A percentile compares a stretch with the other conserved stretches of the same genome.
These are phyloP conservation scores for Diospyros lotus DNA, from an alignment of 148 eudicot genomes.

Conservation along the genomic window DNA sequence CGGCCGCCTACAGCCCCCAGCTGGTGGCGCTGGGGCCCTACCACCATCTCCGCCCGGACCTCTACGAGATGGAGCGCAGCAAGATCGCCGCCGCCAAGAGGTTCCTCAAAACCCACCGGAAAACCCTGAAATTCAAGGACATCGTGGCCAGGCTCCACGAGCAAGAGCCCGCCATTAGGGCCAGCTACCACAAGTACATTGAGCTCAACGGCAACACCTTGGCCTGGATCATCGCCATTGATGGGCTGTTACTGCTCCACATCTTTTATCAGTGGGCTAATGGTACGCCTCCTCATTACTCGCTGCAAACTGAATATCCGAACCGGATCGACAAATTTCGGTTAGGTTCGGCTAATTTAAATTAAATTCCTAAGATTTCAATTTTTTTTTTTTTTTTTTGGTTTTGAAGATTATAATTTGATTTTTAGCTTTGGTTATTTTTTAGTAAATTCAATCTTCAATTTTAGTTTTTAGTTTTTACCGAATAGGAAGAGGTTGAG, in stretches of 20 bases:
- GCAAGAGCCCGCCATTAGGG: neutral
- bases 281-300: too few species aligned
- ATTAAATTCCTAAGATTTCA: too few species aligned
- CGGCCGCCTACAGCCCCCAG: slow-evolving; percentile 13
- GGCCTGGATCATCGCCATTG: slow-evolving; percentile 17
- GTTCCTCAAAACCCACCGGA: neutral
- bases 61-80: slow-evolving; percentile 8
- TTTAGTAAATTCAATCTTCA: too few species aligned
- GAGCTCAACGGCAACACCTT: neutral
- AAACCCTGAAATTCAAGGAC: slow-evolving; percentile 25
- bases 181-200: slow-evolving; percentile 12
- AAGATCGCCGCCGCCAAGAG: slow-evolving; percentile 9
- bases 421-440: too few species aligned
- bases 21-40: slow-evolving; percentile 10
- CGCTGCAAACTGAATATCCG: too few species aligned
- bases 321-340: too few species aligned
- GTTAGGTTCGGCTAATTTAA: too few species aligned
- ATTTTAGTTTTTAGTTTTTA: too few species aligned
- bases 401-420: too few species aligned
- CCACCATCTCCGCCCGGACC: slow-evolving; percentile 9
- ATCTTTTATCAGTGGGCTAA: neutral
- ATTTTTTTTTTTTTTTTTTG: too few species aligned
- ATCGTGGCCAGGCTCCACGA: slow-evolving; percentile 1
- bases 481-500: too few species aligned
- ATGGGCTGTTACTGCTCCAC: slow-evolving; percentile 9